Base-by-base conservation (phyloP, 257 asterid species). In the Craterostigma plantagineum region DNA sequence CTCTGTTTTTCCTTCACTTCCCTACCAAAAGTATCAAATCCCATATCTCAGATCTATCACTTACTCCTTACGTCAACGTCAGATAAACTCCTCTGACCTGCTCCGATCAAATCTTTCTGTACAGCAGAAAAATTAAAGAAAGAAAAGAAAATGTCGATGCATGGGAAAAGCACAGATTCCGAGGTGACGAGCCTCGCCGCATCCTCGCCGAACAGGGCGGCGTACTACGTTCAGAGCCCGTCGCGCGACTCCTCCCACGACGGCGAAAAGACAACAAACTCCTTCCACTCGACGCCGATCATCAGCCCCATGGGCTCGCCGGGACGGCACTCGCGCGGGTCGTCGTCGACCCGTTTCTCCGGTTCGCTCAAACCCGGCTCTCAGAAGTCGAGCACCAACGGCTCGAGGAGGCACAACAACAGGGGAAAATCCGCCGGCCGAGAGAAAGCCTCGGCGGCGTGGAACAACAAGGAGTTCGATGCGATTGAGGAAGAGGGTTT, bases 401-500 rank as follows among this genome's bases (percentile, higher is more conserved):
- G 30, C 30, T 23, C 30, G 30, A 23, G 30, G 30, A 23, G 30
- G 30, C 30, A 23, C 30, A n/a, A n/a, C n/a, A n/a, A n/a, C n/a
- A 23, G 30, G 30, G 30, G 30, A 2, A 23, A 23, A 72, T n/a
- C n/a, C n/a, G 35, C 69, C 92, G 1, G 41, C 53, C 61, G 66
- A 43, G 42, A 55, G 38, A 43, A 57, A n/a, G n/a, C n/a, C n/a
- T n/a, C n/a, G n/a, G n/a, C n/a, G 61, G 54, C 9, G 37, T 36
- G 51, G 76, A 51, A 40, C 70, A n/a, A n/a, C n/a, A 74, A 79
- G 59, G 91, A 72, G 57, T 81, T 82, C 18, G 95, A 82, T 38
- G 93, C 97, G 7, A 79, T 87, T 9, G 97, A 87, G 51, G 95
- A 87, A 67, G 95, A 87, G 50, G 91, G 78, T n/a, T 59, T 79